phyloP scores from a whole-genome alignment of 2,329 filamentous ascomycete species.

The Penicillium sp. region DNA sequence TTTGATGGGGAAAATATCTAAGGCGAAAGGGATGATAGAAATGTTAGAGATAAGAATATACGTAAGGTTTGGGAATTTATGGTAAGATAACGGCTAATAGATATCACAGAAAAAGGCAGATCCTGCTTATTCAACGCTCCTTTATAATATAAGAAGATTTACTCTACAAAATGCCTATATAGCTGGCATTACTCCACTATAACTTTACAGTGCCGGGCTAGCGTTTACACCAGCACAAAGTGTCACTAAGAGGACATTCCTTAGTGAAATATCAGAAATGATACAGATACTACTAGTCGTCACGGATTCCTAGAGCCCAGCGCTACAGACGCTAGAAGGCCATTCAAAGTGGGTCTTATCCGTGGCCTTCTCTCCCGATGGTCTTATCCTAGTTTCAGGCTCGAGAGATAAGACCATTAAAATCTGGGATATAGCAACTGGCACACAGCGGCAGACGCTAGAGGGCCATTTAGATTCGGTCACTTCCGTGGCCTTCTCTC shows the following conservation, averaged over 20 bases:
- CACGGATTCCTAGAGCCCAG: slow-evolving; percentile 15
- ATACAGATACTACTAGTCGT: neutral
- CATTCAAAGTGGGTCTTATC: slow-evolving; percentile 6
- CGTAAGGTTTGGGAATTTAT: slow-evolving; percentile 1
- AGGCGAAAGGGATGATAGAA: neutral
- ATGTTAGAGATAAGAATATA: neutral
- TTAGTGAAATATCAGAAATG: neutral
- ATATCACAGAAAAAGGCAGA: neutral
- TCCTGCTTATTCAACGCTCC: neutral
- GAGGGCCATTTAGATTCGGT: slow-evolving; percentile 13
- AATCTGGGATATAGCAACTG: slow-evolving; percentile 15
- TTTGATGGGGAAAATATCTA: slow-evolving; percentile 1
- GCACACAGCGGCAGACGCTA: slow-evolving; percentile 16
- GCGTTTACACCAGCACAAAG: neutral
- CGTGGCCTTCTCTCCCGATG: slow-evolving; percentile 28
- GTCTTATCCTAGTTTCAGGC: slow-evolving; percentile 22
- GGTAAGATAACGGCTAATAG: neutral
- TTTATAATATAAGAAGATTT: slow-evolving; percentile 2
- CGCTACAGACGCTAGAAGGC: slow-evolving; percentile 21
- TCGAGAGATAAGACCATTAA: slow-evolving; percentile 23
- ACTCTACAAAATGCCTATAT: slow-evolving; percentile 1
- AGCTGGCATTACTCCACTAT: neutral
- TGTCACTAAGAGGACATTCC: neutral
- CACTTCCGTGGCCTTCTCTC: neutral
- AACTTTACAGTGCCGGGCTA: slow-evolving; percentile 1